These are phyloP conservation scores for Penicillium sp. DNA, from an alignment of 2,329 filamentous ascomycete species.

Conservation along the genomic window DNA sequence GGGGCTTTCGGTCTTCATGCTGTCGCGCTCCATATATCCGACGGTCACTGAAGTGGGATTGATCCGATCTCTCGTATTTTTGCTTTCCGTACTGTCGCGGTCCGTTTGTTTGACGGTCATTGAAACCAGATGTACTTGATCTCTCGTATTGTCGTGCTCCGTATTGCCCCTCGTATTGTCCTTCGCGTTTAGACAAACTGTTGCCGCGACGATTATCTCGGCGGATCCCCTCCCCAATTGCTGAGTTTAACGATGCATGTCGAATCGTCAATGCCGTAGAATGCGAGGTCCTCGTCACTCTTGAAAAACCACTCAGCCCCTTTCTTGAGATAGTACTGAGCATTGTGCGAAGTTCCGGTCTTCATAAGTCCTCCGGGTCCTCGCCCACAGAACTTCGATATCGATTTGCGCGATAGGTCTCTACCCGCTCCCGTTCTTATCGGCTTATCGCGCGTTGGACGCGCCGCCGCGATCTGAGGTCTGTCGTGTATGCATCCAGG, in stretches of 20 bases:
- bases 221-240: conserved; percentile 66
- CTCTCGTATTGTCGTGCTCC: neutral
- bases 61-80: neutral
- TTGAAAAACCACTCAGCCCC: neutral
- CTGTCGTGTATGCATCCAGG: neutral
- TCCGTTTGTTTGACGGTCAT: neutral
- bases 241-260: conserved; percentile 61
- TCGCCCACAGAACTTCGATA: neutral
- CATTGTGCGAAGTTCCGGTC: conserved; percentile 5
- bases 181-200: neutral
- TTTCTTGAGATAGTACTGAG: conserved; percentile 5
- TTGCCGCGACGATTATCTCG: conserved; percentile 16
- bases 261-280: conserved; percentile 28
- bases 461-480: neutral
- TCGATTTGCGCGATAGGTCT: neutral
- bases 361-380: neutral
- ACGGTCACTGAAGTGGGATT: neutral
- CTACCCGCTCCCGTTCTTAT: neutral
- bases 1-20: neutral
- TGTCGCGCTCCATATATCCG: neutral
- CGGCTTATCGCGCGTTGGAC: neutral
- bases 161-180: neutral
- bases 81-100: neutral
- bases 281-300: neutral
- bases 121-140: neutral